These are phyloP conservation scores for Teunomyces panamensis DNA, from an alignment of 805 yeast species.

Conservation along the genomic window DNA sequence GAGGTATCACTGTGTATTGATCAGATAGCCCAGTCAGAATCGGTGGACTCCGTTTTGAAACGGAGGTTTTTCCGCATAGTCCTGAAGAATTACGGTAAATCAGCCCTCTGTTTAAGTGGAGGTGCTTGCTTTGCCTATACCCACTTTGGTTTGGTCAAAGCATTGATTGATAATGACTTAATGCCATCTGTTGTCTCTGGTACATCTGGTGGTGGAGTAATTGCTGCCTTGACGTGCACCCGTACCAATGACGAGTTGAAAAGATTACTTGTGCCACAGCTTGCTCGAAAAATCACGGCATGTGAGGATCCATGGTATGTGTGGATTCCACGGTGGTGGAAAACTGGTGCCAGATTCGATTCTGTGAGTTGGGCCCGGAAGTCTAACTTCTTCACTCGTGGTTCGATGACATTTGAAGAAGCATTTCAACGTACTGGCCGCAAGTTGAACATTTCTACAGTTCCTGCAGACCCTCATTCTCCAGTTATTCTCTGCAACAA, in stretches of 20 bases:
- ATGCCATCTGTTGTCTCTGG: constrained; percentile 72
- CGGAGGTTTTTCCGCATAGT: constrained; percentile 53
- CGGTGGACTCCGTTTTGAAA: constrained; percentile 41
- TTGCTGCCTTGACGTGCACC: constrained; percentile 70
- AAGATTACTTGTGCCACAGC: constrained; percentile 53
- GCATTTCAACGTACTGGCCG: constrained; percentile 68
- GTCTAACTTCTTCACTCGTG: constrained; percentile 65
- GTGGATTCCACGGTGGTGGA: constrained; percentile 65
- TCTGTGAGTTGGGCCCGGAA: constrained; percentile 71
- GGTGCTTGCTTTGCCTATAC: constrained; percentile 79
- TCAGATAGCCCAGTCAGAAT: constrained; percentile 35
- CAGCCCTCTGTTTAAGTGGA: constrained; percentile 72
- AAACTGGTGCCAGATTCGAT: constrained; percentile 78
- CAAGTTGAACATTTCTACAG: constrained; percentile 68
- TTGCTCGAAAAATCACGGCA: constrained; percentile 64
- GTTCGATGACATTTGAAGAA: constrained; percentile 70
- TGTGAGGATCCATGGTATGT: constrained; percentile 60
- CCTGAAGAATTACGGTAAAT: constrained; percentile 63
- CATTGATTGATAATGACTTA: constrained; percentile 61
- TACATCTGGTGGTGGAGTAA: constrained; percentile 78
- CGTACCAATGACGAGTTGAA: constrained; percentile 65
- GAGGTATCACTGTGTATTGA: constrained; percentile 52
- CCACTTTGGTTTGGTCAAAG: constrained; percentile 75
- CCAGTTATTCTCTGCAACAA: constrained; percentile 77
- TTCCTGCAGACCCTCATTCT: constrained; percentile 78